Conservation (phyloP, 345 rosid species). For the Euphorbia pulcherrima region DNA sequence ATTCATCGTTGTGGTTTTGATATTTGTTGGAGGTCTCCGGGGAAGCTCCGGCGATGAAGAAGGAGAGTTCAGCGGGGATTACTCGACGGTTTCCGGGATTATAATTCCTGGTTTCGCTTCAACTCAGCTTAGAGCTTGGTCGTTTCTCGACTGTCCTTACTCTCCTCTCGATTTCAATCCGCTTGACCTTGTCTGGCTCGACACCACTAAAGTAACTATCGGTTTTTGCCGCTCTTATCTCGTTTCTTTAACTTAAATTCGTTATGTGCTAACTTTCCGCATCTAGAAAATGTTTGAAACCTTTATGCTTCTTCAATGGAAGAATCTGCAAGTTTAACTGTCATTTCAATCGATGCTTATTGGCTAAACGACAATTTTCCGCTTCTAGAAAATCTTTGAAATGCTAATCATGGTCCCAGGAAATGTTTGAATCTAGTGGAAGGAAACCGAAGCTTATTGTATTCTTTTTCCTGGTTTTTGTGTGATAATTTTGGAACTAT, state of each 20-base stretch:
- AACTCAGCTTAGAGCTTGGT: slow-evolving; percentile 97
- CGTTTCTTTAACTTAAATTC: background rate
- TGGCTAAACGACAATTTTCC: background rate
- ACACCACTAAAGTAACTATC: slow-evolving; percentile 69
- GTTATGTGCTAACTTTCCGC: background rate
- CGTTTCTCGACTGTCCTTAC: slow-evolving; percentile 94
- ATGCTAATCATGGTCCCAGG: background rate
- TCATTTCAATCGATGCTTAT: background rate
- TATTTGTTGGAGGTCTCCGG: slow-evolving; percentile 13
- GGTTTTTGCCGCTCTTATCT: background rate
- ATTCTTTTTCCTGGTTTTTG: background rate
- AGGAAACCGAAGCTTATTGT: background rate
- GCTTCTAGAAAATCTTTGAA: background rate
- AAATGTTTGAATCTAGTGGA: background rate
- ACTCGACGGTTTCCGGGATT: slow-evolving; percentile 81
- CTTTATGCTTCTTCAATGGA: background rate
- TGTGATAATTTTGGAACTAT: background rate
- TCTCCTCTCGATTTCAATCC: slow-evolving; percentile 97
- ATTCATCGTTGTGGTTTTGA: slow-evolving; percentile 11
- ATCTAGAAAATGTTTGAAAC: background rate
- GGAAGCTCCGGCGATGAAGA: slow-evolving; percentile 26
- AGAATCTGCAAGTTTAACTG: background rate
- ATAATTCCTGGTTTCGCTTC: slow-evolving; percentile 98
- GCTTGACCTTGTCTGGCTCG: slow-evolving; percentile 97
- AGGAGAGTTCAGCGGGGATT: slow-evolving; percentile 50